Conservation (phyloP, 164 flowering plant species). For the Platanus orientalis region DNA sequence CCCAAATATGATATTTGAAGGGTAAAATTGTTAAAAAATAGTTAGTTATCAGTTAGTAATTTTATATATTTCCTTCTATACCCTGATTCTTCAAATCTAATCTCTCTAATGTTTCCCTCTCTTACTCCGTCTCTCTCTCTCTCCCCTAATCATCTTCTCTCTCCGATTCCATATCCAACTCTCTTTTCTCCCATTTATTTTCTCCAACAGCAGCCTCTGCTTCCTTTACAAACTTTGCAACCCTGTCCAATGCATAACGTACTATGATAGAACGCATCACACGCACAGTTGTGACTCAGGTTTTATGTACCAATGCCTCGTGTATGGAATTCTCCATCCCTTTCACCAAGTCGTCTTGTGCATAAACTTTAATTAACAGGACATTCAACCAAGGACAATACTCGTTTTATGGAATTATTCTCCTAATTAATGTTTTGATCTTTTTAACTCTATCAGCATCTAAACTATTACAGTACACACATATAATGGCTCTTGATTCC, state of each 20-base stretch:
- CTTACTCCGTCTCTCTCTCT: no score
- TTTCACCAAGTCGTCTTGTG: conserved; percentile 63
- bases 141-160: no score
- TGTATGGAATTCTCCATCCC: conserved; percentile 56
- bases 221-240: no score
- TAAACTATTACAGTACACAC: conserved; percentile 68
- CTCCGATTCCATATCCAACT: no score
- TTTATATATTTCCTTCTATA: no score
- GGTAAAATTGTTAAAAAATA: no score
- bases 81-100: no score
- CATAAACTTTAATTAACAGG: conserved; percentile 61
- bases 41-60: no score
- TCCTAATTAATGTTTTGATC: conserved; percentile 26
- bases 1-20: no score
- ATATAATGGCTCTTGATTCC: conserved; percentile 72
- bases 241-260: conserved; percentile 61
- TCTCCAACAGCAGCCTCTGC: conserved; percentile 71
- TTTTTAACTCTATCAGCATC: conserved; percentile 25
- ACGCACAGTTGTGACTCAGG: conserved; percentile 27
- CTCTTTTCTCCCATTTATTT: no score
- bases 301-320: conserved; percentile 59
- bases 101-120: no score
- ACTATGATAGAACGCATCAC: conserved; percentile 52
- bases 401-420: conserved; percentile 47
- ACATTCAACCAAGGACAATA: conserved; percentile 80